phyloP scores from a whole-genome alignment of 2,329 filamentous ascomycete genomes.

The Biscogniauxia marginata region DNA sequence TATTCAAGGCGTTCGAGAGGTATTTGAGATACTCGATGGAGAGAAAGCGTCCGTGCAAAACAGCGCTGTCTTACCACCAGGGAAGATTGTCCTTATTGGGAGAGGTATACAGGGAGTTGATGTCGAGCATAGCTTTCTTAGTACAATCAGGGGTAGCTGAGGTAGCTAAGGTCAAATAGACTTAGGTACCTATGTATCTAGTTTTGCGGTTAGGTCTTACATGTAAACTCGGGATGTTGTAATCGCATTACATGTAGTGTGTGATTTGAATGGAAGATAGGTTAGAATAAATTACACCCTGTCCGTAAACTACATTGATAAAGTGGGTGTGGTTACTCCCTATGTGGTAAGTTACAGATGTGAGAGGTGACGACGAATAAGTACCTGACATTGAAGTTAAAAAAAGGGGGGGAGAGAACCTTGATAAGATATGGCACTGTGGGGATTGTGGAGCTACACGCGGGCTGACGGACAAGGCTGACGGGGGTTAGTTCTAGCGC shows the following conservation, averaged over 20 bases:
- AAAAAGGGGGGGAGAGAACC: background rate
- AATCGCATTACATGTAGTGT: too few species aligned
- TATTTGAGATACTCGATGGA: constrained; percentile 85
- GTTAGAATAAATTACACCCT: too few species aligned
- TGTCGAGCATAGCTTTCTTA: constrained; percentile 45
- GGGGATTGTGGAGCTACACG: background rate
- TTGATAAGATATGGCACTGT: background rate
- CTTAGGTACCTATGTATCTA: too few species aligned
- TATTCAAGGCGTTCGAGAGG: constrained; percentile 86
- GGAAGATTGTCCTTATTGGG: constrained; percentile 66
- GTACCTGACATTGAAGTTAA: background rate
- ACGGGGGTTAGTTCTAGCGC: background rate
- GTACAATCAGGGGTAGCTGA: constrained; percentile 6
- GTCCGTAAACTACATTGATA: too few species aligned
- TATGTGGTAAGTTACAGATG: too few species aligned
- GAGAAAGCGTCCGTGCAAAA: constrained; percentile 23
- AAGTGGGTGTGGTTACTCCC: too few species aligned
- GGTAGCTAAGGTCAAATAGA: too few species aligned
- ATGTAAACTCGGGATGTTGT: background rate
- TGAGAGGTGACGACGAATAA: too few species aligned
- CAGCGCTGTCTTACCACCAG: constrained; percentile 29
- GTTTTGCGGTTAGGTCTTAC: background rate
- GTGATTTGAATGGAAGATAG: too few species aligned
- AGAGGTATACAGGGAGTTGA: constrained; percentile 51
- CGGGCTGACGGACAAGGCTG: background rate